These are phyloP conservation scores for Lipomyces yarrowii DNA, from an alignment of 1,139 yeast genomes.

Conservation along the genomic window DNA sequence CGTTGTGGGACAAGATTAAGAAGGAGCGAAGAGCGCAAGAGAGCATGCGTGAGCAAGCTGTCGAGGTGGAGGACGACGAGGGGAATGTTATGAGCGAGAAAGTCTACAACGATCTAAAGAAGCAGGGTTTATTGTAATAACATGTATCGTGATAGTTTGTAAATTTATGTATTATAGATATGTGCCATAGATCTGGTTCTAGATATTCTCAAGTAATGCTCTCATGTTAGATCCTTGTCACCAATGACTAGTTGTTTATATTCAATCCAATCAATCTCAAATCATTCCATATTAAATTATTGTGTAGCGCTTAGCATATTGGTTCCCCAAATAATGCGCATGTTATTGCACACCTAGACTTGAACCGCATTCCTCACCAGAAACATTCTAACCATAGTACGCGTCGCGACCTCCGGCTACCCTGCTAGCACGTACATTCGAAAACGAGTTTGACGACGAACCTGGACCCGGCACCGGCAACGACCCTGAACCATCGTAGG, in stretches of 20 bases:
- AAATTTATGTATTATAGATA: neutral
- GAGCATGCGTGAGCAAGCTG: slow-evolving; percentile 56
- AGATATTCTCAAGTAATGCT: neutral
- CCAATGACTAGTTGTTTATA: neutral
- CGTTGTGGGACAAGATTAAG: slow-evolving; percentile 55
- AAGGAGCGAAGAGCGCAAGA: slow-evolving; percentile 47
- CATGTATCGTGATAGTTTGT: neutral
- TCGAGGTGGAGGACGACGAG: slow-evolving; percentile 87
- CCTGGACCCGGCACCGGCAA: neutral
- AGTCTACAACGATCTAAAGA: slow-evolving; percentile 80
- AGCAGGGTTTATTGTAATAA: slow-evolving; percentile 69
- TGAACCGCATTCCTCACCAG: no score
- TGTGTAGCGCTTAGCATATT: neutral
- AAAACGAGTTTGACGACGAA: slow-evolving; percentile 5
- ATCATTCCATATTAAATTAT: neutral
- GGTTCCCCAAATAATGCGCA: neutral
- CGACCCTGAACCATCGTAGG: slow-evolving; percentile 8
- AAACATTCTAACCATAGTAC: neutral
- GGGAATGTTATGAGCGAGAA: slow-evolving; percentile 90
- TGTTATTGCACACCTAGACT: no score
- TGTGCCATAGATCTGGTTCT: neutral
- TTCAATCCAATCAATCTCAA: neutral
- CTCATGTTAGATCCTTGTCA: neutral
- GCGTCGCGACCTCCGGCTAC: neutral
- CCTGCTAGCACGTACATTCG: slow-evolving; percentile 17